Evolutionary conservation across 768 basidiomycete genomes (phyloP), one percentile per base, ranked within the genome.

Genomic region (Trametes punicea): DNA sequence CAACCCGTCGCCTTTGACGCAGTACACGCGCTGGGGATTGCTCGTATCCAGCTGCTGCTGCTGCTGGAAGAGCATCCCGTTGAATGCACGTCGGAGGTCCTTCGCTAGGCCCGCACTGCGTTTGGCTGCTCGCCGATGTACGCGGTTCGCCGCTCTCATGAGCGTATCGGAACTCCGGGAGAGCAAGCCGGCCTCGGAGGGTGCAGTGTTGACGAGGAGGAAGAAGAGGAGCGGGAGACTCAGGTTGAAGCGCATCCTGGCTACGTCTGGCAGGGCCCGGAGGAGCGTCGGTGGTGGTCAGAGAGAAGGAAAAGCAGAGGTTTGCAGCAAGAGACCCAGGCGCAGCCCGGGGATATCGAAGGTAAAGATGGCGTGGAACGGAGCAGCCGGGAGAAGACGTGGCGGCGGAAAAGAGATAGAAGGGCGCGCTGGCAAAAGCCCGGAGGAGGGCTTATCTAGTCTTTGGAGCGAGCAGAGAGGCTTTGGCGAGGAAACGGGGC

Each of bases 1-100:
- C 59, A 53, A 10, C 21, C 57, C 46, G n/a, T 53, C 60, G 40
- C 48, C 49, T 41, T 20, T 57, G 51, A 75, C 67, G 56, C 77
- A 77, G 52, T 66, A 77, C 18, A 70, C 70, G 18, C 68, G 67
- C 55, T 58, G 59, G 13, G 56, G 59, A 10, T 34, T 51, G 33
- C 33, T 36, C 10, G 58, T 33, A 16, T 41, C 48, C 31, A 51
- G 51, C 56, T 57, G 39, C 40, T 60, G 51, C 56, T 57, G 39
- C 40, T 60, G 59, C 11, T 55, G 67, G 31, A 77, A 71, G 13
- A 84, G 72, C 40, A 85, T 73, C 20, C 77, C 75, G 25, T 76
- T 72, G 64, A 91, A 81, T 10, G 84, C 85, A 23, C 82, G 64
- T 18, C 88, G 85, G 55, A 91, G 76, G 68, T 91, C 89, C 55